A percentile compares a stretch with the other conserved stretches of the same genome.
Conservation (phyloP, 768 basidiomycete species). For the Leccinum truebloodii region DNA sequence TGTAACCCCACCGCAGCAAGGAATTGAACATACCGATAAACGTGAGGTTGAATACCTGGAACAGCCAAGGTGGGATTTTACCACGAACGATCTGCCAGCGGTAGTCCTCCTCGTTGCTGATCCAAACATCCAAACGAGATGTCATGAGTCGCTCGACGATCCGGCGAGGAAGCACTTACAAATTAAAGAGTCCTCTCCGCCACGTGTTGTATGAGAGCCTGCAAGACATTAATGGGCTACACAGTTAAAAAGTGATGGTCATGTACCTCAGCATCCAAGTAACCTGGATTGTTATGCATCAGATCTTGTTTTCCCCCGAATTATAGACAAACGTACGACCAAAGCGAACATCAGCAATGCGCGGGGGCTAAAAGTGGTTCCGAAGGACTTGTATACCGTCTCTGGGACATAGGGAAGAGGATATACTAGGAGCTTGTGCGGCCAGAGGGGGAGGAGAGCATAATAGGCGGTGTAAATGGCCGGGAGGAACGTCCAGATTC, state of each 20-base stretch:
- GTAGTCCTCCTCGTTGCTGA: conserved; percentile 85
- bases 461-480: conserved; percentile 82
- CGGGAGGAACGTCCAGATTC: conserved; percentile 78
- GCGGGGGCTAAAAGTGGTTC: conserved; percentile 62
- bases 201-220: conserved; percentile 81
- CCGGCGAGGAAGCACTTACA: conserved; percentile 44
- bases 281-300: conserved; percentile 27
- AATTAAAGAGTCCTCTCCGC: conserved; percentile 75
- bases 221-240: conserved; percentile 25
- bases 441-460: conserved; percentile 70
- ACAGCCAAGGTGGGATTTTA: conserved; percentile 52
- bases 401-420: conserved; percentile 60
- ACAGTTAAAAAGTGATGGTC: not conserved
- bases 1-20: not conserved
- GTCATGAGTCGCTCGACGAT: not conserved
- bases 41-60: conserved; percentile 58
- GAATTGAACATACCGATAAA: conserved; percentile 61
- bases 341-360: conserved; percentile 75
- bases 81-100: conserved; percentile 81
- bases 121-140: conserved; percentile 1
- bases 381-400: conserved; percentile 33
- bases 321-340: conserved; percentile 42
- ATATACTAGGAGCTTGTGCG: conserved; percentile 31
- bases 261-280: conserved; percentile 63
- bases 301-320: not conserved